A percentile compares a stretch with the other conserved stretches of the same genome.
Evolutionary conservation across 2,329 filamentous ascomycete species (phyloP).

Genomic region (Cadophora gregata): DNA sequence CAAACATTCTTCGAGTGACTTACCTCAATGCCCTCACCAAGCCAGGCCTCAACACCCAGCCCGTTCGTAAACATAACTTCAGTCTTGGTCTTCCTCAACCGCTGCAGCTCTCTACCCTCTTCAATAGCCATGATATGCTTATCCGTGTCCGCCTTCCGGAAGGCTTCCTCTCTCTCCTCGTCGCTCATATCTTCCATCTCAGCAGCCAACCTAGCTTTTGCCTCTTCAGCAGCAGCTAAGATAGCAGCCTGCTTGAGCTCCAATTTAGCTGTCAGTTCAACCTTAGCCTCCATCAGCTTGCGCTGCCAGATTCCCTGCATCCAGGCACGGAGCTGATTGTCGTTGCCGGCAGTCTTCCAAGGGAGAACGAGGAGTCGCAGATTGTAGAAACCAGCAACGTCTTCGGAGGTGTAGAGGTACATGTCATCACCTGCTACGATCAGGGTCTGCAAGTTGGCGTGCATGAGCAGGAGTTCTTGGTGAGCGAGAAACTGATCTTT

Average conservation of each 20-base stretch:
- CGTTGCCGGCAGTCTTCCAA: slow-evolving; percentile 10
- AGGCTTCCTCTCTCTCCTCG: background rate
- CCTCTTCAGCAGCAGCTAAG: slow-evolving; percentile 2
- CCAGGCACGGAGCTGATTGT: slow-evolving; percentile 4
- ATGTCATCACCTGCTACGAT: slow-evolving; percentile 15
- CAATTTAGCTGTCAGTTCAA: slow-evolving; percentile 3
- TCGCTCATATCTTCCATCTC: background rate
- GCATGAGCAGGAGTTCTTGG: slow-evolving; percentile 14
- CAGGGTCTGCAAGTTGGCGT: slow-evolving; percentile 17
- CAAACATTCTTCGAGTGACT: background rate
- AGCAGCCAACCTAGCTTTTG: background rate
- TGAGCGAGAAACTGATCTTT: background rate
- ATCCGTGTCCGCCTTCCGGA: slow-evolving; percentile 8
- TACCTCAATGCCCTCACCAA: slow-evolving; percentile 17
- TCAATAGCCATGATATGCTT: slow-evolving; percentile 5
- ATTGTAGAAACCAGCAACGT: slow-evolving; percentile 17
- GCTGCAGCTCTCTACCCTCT: slow-evolving; percentile 6
- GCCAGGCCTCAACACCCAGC: slow-evolving; percentile 16
- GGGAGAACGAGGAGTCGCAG: slow-evolving; percentile 11
- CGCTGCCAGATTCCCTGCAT: slow-evolving; percentile 15
- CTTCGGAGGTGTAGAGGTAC: slow-evolving; percentile 20
- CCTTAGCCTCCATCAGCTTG: slow-evolving; percentile 10
- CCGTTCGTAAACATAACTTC: slow-evolving; percentile 18
- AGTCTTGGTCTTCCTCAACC: slow-evolving; percentile 13
- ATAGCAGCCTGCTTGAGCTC: slow-evolving; percentile 1